A percentile compares a stretch with the other conserved stretches of the same genome.
Conservation (phyloP, 805 yeast genomes). For the Barnettozyma wickerhamii region DNA sequence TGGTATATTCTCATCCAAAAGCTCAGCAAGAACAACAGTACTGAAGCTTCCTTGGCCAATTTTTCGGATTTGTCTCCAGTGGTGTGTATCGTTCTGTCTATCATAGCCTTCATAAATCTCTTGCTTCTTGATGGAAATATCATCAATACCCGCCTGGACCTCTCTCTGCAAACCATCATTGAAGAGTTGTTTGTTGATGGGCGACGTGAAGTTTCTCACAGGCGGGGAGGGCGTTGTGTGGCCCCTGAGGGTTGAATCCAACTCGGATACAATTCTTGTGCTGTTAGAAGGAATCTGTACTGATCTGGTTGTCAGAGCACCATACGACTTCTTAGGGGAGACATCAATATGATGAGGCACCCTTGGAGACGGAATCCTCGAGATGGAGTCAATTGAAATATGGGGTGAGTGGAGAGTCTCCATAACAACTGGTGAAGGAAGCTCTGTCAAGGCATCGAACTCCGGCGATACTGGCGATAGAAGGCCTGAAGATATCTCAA, state of each 20-base stretch:
- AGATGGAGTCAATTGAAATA: not conserved
- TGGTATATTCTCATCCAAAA: constrained; percentile 11
- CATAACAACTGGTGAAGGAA: constrained; percentile 41
- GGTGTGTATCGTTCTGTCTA: constrained; percentile 8
- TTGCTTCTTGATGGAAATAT: not conserved
- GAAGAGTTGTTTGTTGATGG: not conserved
- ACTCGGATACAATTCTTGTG: constrained; percentile 1
- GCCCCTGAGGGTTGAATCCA: not conserved
- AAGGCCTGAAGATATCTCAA: not conserved
- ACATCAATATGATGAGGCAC: not conserved
- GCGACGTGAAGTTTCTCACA: constrained; percentile 19
- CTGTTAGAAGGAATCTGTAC: constrained; percentile 1
- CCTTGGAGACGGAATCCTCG: constrained; percentile 4
- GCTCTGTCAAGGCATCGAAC: constrained; percentile 34
- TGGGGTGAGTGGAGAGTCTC: not conserved
- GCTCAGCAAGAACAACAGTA: constrained; percentile 48
- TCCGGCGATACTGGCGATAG: constrained; percentile 25
- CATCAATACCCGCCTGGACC: not conserved
- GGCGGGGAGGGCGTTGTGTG: constrained; percentile 9
- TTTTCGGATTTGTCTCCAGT: constrained; percentile 34
- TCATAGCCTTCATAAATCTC: constrained; percentile 16
- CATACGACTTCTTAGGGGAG: constrained; percentile 14
- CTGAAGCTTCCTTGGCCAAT: constrained; percentile 72
- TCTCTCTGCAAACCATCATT: constrained; percentile 5
- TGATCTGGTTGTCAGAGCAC: constrained; percentile 16